Conservation (phyloP, 1,139 yeast genomes). For the Kodamaea anthophila region DNA sequence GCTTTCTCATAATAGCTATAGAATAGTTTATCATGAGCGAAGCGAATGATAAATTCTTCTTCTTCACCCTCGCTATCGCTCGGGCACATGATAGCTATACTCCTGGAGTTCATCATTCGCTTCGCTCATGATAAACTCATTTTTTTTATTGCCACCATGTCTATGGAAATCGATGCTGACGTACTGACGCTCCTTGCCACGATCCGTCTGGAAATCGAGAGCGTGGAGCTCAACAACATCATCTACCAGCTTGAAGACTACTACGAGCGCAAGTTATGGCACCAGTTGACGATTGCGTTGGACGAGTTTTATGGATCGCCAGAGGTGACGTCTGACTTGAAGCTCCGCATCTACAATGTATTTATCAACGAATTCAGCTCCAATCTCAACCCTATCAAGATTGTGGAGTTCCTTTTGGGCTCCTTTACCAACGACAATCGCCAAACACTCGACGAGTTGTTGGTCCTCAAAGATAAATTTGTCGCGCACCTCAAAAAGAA, state of each 20-base stretch:
- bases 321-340: conserved; percentile 32
- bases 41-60: no score
- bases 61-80: no score
- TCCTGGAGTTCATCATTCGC: no score
- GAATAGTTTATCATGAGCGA: no score
- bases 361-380: conserved; percentile 63
- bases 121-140: no score
- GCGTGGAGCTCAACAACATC: conserved; percentile 54
- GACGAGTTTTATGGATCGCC: conserved; percentile 48
- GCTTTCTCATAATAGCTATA: no score
- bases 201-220: conserved; percentile 63
- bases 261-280: conserved; percentile 78
- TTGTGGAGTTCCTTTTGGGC: conserved; percentile 66
- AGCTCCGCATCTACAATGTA: conserved; percentile 58
- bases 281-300: conserved; percentile 69
- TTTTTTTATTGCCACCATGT: no score
- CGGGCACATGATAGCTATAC: no score
- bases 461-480: conserved; percentile 45
- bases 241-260: conserved; percentile 77
- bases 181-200: conserved; percentile 60
- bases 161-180: conserved; percentile 41
- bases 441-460: conserved; percentile 54
- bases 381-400: conserved; percentile 72
- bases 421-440: conserved; percentile 24
- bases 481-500: conserved; percentile 27